Conservation (phyloP, 768 basidiomycete genomes). For the Boletus tomentosulus region DNA sequence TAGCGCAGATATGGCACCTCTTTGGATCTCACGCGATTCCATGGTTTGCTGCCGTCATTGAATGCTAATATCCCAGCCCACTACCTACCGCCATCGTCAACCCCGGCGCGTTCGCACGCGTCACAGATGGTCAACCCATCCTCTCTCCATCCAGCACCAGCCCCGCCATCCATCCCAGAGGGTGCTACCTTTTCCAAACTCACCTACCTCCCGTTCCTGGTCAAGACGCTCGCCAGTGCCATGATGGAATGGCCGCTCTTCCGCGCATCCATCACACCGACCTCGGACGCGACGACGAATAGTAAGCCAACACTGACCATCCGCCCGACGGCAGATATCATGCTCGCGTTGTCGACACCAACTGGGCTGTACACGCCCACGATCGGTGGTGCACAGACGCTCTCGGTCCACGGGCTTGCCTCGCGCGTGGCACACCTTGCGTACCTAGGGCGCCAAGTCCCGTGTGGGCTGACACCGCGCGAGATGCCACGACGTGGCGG, state of each 20-base stretch:
- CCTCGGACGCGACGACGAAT: conserved; percentile 9
- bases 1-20: conserved; percentile 61
- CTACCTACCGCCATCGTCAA: conserved; percentile 41
- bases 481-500: conserved; percentile 77
- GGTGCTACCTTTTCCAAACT: conserved; percentile 58
- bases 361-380: conserved; percentile 84
- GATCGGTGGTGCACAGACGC: conserved; percentile 48
- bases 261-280: conserved; percentile 64
- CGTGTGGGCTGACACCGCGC: conserved; percentile 55
- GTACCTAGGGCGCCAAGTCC: conserved; percentile 62
- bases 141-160: conserved; percentile 37
- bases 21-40: conserved; percentile 68
- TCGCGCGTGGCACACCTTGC: conserved; percentile 58
- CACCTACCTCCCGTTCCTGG: conserved; percentile 78
- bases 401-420: conserved; percentile 58
- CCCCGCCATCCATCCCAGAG: conserved; percentile 42
- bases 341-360: conserved; percentile 72
- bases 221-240: conserved; percentile 76
- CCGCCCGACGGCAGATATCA: conserved; percentile 72
- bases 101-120: conserved; percentile 19
- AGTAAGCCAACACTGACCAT: conserved; percentile 65
- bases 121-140: conserved; percentile 36
- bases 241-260: conserved; percentile 86
- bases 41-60: conserved; percentile 57
- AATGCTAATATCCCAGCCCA: conserved; percentile 67